phyloP scores from a whole-genome alignment of 805 yeast genomes.

The Ascoidea asiatica region DNA sequence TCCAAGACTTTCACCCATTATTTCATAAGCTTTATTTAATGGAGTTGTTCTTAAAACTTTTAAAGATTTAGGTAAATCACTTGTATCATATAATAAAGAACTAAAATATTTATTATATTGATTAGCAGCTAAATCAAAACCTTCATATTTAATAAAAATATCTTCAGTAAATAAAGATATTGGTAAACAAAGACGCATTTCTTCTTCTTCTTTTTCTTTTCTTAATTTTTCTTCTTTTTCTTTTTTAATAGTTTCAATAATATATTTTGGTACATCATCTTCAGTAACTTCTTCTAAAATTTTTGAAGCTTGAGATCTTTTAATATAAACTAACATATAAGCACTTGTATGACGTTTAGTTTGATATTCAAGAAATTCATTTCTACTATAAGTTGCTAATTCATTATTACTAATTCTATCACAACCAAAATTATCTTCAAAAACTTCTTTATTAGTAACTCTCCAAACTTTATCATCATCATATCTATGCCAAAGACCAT shows the following conservation, averaged over 20 bases:
- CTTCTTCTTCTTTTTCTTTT: constrained; percentile 50
- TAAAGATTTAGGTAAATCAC: constrained; percentile 9
- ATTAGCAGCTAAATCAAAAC: constrained; percentile 70
- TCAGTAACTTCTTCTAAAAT: constrained; percentile 42
- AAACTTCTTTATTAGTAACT: constrained; percentile 73
- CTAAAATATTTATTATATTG: constrained; percentile 15
- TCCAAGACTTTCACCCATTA: constrained; percentile 32
- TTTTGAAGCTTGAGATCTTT: constrained; percentile 42
- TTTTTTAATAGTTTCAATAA: constrained; percentile 46
- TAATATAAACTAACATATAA: constrained; percentile 88
- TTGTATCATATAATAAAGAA: not conserved
- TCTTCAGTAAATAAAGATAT: constrained; percentile 43
- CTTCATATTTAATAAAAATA: constrained; percentile 43
- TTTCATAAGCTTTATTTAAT: constrained; percentile 33
- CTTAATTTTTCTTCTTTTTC: constrained; percentile 47
- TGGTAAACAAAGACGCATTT: constrained; percentile 49
- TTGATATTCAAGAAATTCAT: constrained; percentile 48
- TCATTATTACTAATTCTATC: constrained; percentile 38
- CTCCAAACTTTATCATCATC: constrained; percentile 93
- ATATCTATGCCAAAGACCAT: constrained; percentile 74
- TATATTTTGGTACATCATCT: constrained; percentile 51
- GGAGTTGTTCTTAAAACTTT: constrained; percentile 45
- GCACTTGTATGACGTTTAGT: constrained; percentile 85
- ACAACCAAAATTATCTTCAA: constrained; percentile 87
- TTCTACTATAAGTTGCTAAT: constrained; percentile 36